Evolutionary conservation across 805 yeast genomes (phyloP).

Genomic region (Ogataea pini): DNA sequence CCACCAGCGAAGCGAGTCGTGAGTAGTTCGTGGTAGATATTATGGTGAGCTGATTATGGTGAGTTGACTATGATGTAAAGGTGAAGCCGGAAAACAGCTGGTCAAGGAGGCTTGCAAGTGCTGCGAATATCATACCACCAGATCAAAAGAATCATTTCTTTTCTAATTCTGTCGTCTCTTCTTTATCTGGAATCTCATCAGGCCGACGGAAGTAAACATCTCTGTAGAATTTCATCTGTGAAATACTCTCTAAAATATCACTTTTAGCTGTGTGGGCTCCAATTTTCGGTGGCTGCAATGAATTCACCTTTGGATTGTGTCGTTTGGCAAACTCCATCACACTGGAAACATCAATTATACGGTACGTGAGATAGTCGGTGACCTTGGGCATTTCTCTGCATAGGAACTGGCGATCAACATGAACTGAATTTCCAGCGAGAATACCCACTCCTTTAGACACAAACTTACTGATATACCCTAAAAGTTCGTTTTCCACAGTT

Average conservation of each 20-base stretch:
- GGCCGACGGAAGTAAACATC: slow-evolving; percentile 55
- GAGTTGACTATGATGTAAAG: no score
- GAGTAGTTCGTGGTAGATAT: no score
- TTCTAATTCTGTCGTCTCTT: no score
- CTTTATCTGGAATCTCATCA: slow-evolving; percentile 16
- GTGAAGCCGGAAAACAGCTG: no score
- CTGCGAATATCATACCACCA: no score
- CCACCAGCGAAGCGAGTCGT: no score
- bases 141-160: no score
- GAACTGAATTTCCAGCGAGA: slow-evolving; percentile 89
- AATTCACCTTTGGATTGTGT: slow-evolving; percentile 67
- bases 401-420: slow-evolving; percentile 87
- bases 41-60: no score
- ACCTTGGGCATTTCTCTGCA: slow-evolving; percentile 79
- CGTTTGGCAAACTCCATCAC: slow-evolving; percentile 78
- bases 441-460: slow-evolving; percentile 62
- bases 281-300: slow-evolving; percentile 59
- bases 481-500: slow-evolving; percentile 66
- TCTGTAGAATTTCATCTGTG: slow-evolving; percentile 75
- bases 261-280: slow-evolving; percentile 82
- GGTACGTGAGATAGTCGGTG: slow-evolving; percentile 59
- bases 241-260: slow-evolving; percentile 88
- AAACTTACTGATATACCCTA: slow-evolving; percentile 57
- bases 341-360: slow-evolving; percentile 89
- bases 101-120: no score